Conservation (phyloP, 495 filamentous ascomycete genomes). For the Lophiotrema nucula region DNA sequence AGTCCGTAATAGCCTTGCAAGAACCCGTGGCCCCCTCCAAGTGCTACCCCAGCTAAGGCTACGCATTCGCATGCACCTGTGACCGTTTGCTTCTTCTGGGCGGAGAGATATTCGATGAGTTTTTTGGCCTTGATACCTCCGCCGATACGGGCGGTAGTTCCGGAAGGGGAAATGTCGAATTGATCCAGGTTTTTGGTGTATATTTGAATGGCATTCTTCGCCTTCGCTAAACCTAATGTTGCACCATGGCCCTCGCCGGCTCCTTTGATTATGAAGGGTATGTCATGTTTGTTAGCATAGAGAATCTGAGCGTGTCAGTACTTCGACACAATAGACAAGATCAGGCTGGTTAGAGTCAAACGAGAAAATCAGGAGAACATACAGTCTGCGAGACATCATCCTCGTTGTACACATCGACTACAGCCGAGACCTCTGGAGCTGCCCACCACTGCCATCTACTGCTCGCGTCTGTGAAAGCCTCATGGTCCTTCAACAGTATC, state of each 20-base stretch:
- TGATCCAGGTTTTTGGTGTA: neutral
- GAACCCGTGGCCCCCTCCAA: conserved; percentile 16
- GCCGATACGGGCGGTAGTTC: neutral
- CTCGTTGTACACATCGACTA: neutral
- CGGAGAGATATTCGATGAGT: neutral
- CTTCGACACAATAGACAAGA: neutral
- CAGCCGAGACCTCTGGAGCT: neutral
- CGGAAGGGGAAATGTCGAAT: neutral
- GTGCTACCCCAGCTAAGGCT: neutral
- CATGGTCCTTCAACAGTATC: neutral
- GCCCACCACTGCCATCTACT: neutral
- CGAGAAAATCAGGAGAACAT: neutral
- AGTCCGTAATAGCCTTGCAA: conserved; percentile 12
- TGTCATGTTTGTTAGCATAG: neutral
- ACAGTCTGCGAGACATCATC: neutral
- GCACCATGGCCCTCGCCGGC: neutral
- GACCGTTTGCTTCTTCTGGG: neutral
- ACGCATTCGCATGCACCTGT: conserved; percentile 9
- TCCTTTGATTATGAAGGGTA: neutral
- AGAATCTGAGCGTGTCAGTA: neutral
- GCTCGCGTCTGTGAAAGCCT: neutral
- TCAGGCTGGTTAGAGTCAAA: neutral
- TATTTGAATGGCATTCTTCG: neutral
- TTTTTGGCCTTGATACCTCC: neutral
- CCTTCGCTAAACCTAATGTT: neutral